Conservation (phyloP, 805 yeast genomes). For the Kazachstania bromeliacearum region DNA sequence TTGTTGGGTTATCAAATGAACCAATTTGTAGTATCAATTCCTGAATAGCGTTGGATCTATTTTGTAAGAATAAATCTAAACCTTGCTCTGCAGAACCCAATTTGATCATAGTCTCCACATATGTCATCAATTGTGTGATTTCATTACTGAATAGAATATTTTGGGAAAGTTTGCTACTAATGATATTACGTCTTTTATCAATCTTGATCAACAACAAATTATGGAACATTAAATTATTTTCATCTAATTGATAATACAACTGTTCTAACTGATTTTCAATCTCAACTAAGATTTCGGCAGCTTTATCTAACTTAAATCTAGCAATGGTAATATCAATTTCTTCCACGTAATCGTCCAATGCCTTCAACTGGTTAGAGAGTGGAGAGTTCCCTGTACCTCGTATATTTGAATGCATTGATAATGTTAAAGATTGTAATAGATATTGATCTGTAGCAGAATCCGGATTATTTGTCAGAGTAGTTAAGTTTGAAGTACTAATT, state of each 20-base stretch:
- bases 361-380: slow-evolving; percentile 38
- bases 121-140: slow-evolving; percentile 18
- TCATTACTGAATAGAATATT: slow-evolving; percentile 26
- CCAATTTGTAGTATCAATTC: slow-evolving; percentile 40
- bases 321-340: slow-evolving; percentile 62
- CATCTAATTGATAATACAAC: slow-evolving; percentile 10
- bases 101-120: slow-evolving; percentile 28
- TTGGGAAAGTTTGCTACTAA: slow-evolving; percentile 30
- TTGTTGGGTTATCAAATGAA: slow-evolving; percentile 43
- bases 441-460: slow-evolving; percentile 19
- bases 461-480: not conserved
- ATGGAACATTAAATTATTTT: slow-evolving; percentile 26
- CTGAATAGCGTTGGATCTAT: slow-evolving; percentile 39
- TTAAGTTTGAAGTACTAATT: slow-evolving; percentile 2
- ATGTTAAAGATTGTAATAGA: slow-evolving; percentile 47
- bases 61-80: slow-evolving; percentile 37
- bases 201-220: slow-evolving; percentile 30
- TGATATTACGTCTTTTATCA: slow-evolving; percentile 24
- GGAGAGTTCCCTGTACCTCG: slow-evolving; percentile 40
- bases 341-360: slow-evolving; percentile 53
- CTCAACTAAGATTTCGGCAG: slow-evolving; percentile 29
- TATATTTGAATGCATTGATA: slow-evolving; percentile 52
- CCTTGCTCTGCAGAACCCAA: slow-evolving; percentile 42
- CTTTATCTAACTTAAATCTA: slow-evolving; percentile 43
- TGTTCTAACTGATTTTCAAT: slow-evolving; percentile 27